Evolutionary conservation across 768 basidiomycete species (phyloP).

Genomic region (Leccinum variicolor): DNA sequence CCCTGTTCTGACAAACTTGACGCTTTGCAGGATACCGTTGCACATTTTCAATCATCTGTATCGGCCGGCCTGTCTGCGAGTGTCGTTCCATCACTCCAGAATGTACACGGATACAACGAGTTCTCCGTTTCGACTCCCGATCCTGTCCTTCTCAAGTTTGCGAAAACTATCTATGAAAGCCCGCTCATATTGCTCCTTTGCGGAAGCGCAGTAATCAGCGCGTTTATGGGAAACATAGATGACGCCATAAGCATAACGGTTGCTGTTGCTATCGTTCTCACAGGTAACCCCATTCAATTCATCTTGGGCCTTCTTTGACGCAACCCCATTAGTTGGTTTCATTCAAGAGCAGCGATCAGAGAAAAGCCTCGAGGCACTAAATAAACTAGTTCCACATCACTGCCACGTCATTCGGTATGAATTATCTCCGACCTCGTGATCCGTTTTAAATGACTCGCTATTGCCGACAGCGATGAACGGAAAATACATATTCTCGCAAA

Average conservation of each 20-base stretch:
- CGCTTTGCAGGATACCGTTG: constrained; percentile 61
- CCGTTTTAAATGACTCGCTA: neutral
- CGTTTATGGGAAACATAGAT: constrained; percentile 92
- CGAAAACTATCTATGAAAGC: constrained; percentile 93
- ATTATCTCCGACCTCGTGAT: neutral
- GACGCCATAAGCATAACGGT: constrained; percentile 92
- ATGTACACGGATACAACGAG: constrained; percentile 86
- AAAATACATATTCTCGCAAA: constrained; percentile 84
- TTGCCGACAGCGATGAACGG: constrained; percentile 43
- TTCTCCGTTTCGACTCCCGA: constrained; percentile 85
- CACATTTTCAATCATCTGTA: constrained; percentile 63
- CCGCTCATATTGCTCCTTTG: constrained; percentile 89
- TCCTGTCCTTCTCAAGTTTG: constrained; percentile 80
- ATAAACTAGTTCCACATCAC: constrained; percentile 96
- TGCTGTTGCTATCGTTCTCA: constrained; percentile 89
- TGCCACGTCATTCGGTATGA: constrained; percentile 78
- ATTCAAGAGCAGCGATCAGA: constrained; percentile 95
- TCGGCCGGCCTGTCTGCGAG: constrained; percentile 59
- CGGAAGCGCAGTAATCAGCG: constrained; percentile 86
- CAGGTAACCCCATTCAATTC: constrained; percentile 52
- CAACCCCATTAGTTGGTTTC: constrained; percentile 65
- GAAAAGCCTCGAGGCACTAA: constrained; percentile 89
- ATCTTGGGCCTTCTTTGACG: neutral
- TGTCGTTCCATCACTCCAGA: constrained; percentile 61
- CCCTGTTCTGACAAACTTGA: constrained; percentile 6